Conservation (phyloP, 495 filamentous ascomycete genomes). For the Penicillium herquei region DNA sequence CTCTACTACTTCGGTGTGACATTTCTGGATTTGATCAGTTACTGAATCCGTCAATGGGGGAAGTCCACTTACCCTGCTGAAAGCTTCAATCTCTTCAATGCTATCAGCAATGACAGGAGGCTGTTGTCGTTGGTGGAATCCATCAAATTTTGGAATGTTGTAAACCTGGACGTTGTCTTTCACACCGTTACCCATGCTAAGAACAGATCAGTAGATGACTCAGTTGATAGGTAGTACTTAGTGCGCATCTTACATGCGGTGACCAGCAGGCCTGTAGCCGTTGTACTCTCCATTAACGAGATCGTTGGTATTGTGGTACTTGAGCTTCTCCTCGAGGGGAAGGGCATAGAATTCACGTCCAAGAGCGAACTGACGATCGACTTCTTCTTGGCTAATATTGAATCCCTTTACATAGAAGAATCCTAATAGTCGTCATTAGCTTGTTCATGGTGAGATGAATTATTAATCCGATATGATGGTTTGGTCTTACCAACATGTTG, state of each 20-base stretch:
- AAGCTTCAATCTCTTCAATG: slow-evolving; percentile 37
- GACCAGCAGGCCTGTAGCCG: slow-evolving; percentile 44
- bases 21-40: slow-evolving; percentile 34
- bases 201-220: not conserved
- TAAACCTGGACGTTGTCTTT: slow-evolving; percentile 52
- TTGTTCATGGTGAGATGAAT: not conserved
- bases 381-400: slow-evolving; percentile 54
- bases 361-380: slow-evolving; percentile 56
- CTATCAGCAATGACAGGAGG: slow-evolving; percentile 33
- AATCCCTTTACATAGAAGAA: slow-evolving; percentile 59
- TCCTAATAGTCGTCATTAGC: slow-evolving; percentile 8
- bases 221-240: not conserved
- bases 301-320: slow-evolving; percentile 39
- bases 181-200: slow-evolving; percentile 43
- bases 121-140: slow-evolving; percentile 39
- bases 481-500: slow-evolving; percentile 44
- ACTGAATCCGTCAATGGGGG: not conserved
- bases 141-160: slow-evolving; percentile 52
- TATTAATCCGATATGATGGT: too few species aligned
- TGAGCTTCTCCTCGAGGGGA: slow-evolving; percentile 53
- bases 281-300: slow-evolving; percentile 39
- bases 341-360: slow-evolving; percentile 55
- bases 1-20: slow-evolving; percentile 47
- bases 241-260: slow-evolving; percentile 32
- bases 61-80: slow-evolving; percentile 34